Percentiles rank a stretch among this genome's conserved stretches.
Evolutionary conservation across 495 filamentous ascomycete genomes (phyloP).

Genomic region (Penicillium antarcticum): DNA sequence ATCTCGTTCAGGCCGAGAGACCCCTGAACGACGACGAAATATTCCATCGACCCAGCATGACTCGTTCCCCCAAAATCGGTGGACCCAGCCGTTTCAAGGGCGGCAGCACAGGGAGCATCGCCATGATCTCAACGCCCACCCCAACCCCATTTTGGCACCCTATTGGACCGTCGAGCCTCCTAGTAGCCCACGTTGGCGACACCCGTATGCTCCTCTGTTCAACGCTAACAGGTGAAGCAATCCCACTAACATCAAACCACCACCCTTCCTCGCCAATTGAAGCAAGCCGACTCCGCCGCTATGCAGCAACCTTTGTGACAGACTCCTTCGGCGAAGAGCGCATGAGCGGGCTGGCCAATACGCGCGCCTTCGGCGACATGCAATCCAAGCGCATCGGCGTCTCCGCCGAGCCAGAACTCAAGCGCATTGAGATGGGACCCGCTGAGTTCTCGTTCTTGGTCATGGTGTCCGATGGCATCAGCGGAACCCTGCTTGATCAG

Average conservation of each 20-base stretch:
- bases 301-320: conserved; percentile 80
- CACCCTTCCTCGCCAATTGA: conserved; percentile 85
- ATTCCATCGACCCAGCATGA: conserved; percentile 59
- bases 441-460: conserved; percentile 87
- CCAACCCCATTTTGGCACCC: conserved; percentile 95
- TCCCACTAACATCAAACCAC: conserved; percentile 82
- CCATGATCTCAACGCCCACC: conserved; percentile 85
- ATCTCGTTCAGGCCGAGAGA: conserved; percentile 62
- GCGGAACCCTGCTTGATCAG: conserved; percentile 77
- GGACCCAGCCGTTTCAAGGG: conserved; percentile 79
- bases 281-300: conserved; percentile 77
- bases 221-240: conserved; percentile 70
- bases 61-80: conserved; percentile 59
- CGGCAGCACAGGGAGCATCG: conserved; percentile 85
- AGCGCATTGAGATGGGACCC: conserved; percentile 66
- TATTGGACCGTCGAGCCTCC: conserved; percentile 70
- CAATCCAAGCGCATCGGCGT: conserved; percentile 88
- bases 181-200: conserved; percentile 92
- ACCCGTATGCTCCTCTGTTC: conserved; percentile 85
- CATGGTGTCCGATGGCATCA: conserved; percentile 83
- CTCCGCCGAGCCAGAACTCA: conserved; percentile 85
- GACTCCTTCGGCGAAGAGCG: conserved; percentile 98
- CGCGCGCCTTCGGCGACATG: conserved; percentile 89
- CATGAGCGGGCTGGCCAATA: conserved; percentile 90
- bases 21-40: conserved; percentile 80